Evolutionary conservation across 2,329 filamentous ascomycete species (phyloP).

Genomic region (Colletotrichum truncatum): DNA sequence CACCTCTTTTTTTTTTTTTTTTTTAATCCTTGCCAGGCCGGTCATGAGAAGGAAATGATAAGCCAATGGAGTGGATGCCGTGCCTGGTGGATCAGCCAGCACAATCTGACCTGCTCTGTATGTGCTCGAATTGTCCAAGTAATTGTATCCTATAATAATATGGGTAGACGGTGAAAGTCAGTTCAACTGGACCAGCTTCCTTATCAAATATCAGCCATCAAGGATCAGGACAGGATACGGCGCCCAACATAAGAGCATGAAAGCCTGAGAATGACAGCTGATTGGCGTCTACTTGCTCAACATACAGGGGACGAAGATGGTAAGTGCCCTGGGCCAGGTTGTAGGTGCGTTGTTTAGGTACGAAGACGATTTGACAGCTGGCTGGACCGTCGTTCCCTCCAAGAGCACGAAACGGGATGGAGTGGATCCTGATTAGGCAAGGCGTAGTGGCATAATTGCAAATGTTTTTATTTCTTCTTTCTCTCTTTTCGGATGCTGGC

Average conservation of each 20-base stretch:
- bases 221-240: neutral
- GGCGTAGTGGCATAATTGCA: neutral
- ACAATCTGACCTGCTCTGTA: neutral
- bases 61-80: neutral
- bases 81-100: neutral
- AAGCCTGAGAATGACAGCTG: neutral
- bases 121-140: neutral
- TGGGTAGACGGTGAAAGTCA: too few species aligned
- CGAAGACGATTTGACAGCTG: neutral
- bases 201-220: too few species aligned
- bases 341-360: neutral
- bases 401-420: slow-evolving; percentile 4
- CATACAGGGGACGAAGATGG: neutral
- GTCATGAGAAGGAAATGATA: neutral
- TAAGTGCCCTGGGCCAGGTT: neutral
- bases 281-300: neutral
- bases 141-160: too few species aligned
- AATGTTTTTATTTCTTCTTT: slow-evolving; percentile 1
- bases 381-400: neutral
- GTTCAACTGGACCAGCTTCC: too few species aligned
- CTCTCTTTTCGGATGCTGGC: slow-evolving; percentile 6
- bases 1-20: too few species aligned
- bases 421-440: neutral
- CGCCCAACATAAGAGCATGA: neutral
- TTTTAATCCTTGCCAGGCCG: too few species aligned